Percentiles rank a stretch among this genome's conserved stretches.
Conservation (phyloP, 345 rosid genomes). For the Trapa incisa region DNA sequence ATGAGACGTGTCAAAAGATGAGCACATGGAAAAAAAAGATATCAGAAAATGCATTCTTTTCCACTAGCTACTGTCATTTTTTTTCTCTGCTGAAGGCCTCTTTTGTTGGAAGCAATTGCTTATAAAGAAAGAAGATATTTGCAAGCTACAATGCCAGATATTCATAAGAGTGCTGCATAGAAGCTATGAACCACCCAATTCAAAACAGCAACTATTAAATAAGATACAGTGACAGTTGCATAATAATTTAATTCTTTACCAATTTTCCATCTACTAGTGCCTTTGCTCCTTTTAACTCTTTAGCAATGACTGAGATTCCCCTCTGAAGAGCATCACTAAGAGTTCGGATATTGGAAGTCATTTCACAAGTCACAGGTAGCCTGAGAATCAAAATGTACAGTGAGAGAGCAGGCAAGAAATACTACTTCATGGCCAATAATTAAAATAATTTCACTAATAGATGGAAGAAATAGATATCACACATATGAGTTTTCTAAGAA, state of each 20-base stretch:
- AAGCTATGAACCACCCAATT: neutral
- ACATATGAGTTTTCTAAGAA: neutral
- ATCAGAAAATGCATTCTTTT: neutral
- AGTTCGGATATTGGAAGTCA: constrained; percentile 24
- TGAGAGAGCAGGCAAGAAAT: neutral
- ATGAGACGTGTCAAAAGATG: neutral
- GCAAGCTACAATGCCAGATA: neutral
- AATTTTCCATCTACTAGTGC: constrained; percentile 70
- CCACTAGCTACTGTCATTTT: neutral
- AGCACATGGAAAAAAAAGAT: neutral
- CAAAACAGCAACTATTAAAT: neutral
- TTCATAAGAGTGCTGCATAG: neutral
- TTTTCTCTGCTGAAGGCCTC: neutral
- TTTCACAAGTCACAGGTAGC: constrained; percentile 39
- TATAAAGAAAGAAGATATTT: neutral
- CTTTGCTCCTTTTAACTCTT: constrained; percentile 56
- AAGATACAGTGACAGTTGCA: neutral
- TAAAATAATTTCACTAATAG: neutral
- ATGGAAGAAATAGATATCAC: neutral
- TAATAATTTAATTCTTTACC: constrained; percentile 31
- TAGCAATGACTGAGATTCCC: constrained; percentile 45
- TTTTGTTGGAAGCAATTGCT: neutral
- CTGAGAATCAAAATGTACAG: constrained; percentile 18
- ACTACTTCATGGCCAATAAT: neutral
- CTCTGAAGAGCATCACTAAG: constrained; percentile 44